Evolutionary conservation across 83 land plant species (phyloP).

Genomic region (Picea abies): DNA sequence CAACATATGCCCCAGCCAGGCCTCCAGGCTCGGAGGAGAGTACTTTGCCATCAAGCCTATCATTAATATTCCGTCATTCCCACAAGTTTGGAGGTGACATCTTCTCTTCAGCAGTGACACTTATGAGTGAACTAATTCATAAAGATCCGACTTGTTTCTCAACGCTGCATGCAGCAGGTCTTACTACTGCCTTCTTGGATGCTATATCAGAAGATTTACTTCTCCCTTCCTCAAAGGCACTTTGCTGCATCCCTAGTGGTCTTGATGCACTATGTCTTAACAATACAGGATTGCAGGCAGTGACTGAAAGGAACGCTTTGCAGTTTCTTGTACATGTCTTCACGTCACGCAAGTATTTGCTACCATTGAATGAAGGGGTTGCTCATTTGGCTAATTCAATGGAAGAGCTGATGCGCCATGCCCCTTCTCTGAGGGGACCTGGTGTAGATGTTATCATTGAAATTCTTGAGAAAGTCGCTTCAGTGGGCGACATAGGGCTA

Average conservation of each 20-base stretch:
- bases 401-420: constrained; percentile 98
- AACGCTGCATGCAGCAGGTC: constrained; percentile 76
- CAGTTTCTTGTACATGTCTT: constrained; percentile 82
- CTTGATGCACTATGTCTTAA: constrained; percentile 97
- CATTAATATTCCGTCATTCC: constrained; percentile 74
- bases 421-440: constrained; percentile 73
- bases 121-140: constrained; percentile 98
- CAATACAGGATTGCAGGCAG: constrained; percentile 86
- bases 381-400: constrained; percentile 92
- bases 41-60: constrained; percentile 70
- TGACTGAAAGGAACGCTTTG: constrained; percentile 75
- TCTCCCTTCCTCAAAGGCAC: constrained; percentile 90
- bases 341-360: constrained; percentile 73
- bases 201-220: constrained; percentile 67
- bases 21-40: constrained; percentile 72
- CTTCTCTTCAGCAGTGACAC: constrained; percentile 90
- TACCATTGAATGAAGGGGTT: constrained; percentile 92
- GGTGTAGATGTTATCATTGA: constrained; percentile 95
- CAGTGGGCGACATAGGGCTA: constrained; percentile 54
- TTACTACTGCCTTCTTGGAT: constrained; percentile 90
- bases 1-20: constrained; percentile 87
- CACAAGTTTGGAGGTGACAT: constrained; percentile 96
- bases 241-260: constrained; percentile 89
- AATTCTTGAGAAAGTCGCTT: constrained; percentile 74
- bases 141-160: constrained; percentile 98